Conservation (phyloP, 148 eudicot species). For the Nepenthes gracilis region DNA sequence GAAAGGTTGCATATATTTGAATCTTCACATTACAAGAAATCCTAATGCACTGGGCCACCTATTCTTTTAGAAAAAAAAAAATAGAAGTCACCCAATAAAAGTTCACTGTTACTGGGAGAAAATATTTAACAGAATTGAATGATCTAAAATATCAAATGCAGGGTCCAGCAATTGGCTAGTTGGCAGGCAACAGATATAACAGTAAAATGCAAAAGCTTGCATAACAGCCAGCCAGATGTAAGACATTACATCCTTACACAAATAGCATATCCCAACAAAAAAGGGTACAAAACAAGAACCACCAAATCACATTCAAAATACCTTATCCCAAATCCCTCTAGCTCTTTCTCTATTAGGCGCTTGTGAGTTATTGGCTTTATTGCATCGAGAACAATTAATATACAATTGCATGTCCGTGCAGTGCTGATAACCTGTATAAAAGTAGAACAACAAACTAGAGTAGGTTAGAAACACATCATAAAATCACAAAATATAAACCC, state of each 20-base stretch:
- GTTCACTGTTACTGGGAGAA: too few species aligned
- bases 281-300: neutral
- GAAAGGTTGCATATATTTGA: too few species aligned
- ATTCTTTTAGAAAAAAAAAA: too few species aligned
- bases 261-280: too few species aligned
- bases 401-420: conserved; percentile 94
- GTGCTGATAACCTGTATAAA: conserved; percentile 89
- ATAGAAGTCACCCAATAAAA: too few species aligned
- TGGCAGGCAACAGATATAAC: neutral
- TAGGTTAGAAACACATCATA: neutral
- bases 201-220: neutral
- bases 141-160: too few species aligned
- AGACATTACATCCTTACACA: too few species aligned
- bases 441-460: conserved; percentile 1
- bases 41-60: too few species aligned
- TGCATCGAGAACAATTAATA: conserved; percentile 94
- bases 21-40: too few species aligned
- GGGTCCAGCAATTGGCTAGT: too few species aligned
- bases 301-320: conserved; percentile 9
- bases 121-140: too few species aligned
- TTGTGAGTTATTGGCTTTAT: conserved; percentile 99
- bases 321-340: conserved; percentile 99
- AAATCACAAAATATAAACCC: neutral
- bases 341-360: conserved; percentile 96
- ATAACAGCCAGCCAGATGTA: neutral